A percentile compares a stretch with the other conserved stretches of the same genome.
Evolutionary conservation across 208 protist species (phyloP).

Genomic region (Trypanosoma conorhini): DNA sequence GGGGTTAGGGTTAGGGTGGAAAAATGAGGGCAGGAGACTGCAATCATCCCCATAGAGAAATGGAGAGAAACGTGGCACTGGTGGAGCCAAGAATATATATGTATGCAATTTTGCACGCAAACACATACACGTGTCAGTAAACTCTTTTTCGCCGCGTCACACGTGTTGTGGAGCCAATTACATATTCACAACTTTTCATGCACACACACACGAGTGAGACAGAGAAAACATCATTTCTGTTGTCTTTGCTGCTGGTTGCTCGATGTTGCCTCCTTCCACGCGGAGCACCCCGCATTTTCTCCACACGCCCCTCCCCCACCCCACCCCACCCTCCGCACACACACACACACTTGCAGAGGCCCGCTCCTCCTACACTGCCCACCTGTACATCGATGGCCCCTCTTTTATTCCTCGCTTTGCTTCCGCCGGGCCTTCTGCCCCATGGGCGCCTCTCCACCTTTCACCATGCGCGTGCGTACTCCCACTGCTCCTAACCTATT

Average conservation of each 20-base stretch:
- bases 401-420: background rate
- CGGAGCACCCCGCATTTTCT: too few relatives aligned
- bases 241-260: background rate
- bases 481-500: background rate
- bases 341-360: conserved; percentile 18
- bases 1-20: too few relatives aligned
- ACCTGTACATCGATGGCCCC: background rate
- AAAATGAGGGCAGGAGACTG: background rate
- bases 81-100: background rate
- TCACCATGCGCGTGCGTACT: background rate
- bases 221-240: background rate
- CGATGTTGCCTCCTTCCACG: background rate
- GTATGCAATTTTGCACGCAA: background rate
- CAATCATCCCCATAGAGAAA: background rate
- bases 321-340: background rate
- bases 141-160: background rate
- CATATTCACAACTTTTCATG: background rate
- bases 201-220: background rate
- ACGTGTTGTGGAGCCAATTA: background rate
- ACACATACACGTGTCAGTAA: background rate
- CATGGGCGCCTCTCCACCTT: background rate
- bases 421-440: background rate
- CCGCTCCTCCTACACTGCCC: background rate
- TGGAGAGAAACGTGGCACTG: background rate
- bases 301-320: too few relatives aligned